A percentile compares a stretch with the other conserved stretches of the same genome.
These are phyloP conservation scores for Dothistroma septosporum DNA, from an alignment of 2,329 filamentous ascomycete species.

Conservation along the genomic window DNA sequence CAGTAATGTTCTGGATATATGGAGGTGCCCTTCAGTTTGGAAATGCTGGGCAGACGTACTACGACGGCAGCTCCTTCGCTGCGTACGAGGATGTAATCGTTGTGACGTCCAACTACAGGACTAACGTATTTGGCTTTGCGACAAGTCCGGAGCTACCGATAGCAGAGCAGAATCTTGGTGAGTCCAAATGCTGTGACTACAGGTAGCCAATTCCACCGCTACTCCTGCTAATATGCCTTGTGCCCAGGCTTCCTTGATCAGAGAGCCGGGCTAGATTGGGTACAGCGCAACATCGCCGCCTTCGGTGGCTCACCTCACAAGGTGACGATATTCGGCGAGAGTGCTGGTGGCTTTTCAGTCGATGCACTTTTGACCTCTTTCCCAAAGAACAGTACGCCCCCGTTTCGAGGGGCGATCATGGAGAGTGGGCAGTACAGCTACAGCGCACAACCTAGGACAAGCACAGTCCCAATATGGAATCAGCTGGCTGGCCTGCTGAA, in stretches of 20 bases:
- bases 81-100: slow-evolving; percentile 36
- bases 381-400: slow-evolving; percentile 24
- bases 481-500: slow-evolving; percentile 26
- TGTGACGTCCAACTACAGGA: slow-evolving; percentile 35
- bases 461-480: slow-evolving; percentile 25
- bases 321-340: slow-evolving; percentile 38
- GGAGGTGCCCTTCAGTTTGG: slow-evolving; percentile 34
- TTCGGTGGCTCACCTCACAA: slow-evolving; percentile 38
- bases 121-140: slow-evolving; percentile 42
- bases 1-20: slow-evolving; percentile 38
- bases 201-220: too few relatives aligned
- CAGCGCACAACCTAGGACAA: slow-evolving; percentile 13
- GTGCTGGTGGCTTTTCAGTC: slow-evolving; percentile 32
- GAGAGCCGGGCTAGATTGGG: slow-evolving; percentile 36
- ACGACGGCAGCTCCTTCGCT: slow-evolving; percentile 35
- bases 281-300: slow-evolving; percentile 35
- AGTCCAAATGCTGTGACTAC: neutral
- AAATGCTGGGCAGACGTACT: slow-evolving; percentile 28
- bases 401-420: slow-evolving; percentile 36
- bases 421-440: slow-evolving; percentile 33
- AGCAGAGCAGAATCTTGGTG: slow-evolving; percentile 29
- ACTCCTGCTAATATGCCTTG: neutral
- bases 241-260: slow-evolving; percentile 36
- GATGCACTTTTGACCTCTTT: slow-evolving; percentile 34
- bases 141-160: slow-evolving; percentile 35